phyloP scores from a whole-genome alignment of 441 rosid genomes.

The Bocquillonia castaneifolia region DNA sequence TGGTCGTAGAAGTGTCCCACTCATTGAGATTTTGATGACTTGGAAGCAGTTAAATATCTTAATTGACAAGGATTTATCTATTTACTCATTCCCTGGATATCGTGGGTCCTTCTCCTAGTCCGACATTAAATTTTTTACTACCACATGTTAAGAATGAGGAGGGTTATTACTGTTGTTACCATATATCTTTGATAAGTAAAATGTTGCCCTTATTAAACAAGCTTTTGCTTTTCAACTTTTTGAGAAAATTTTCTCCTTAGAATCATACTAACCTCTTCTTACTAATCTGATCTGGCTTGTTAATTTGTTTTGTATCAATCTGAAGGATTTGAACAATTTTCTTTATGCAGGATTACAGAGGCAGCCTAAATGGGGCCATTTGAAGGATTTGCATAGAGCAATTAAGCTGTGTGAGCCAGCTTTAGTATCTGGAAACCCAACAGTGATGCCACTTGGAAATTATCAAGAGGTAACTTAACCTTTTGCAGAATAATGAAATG shows the following conservation, averaged over 20 bases:
- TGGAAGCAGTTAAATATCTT: neutral
- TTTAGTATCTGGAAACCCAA: constrained; percentile 62
- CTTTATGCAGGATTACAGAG: constrained; percentile 58
- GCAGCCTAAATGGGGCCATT: constrained; percentile 97
- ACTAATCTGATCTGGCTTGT: neutral
- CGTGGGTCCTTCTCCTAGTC: constrained; percentile 16
- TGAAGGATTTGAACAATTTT: constrained; percentile 11
- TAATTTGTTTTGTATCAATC: constrained; percentile 10
- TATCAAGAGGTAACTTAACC: constrained; percentile 64
- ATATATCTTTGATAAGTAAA: neutral
- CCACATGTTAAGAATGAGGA: neutral
- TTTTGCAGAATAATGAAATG: neutral
- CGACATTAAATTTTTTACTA: neutral
- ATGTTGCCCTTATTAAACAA: neutral
- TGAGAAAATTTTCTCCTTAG: neutral
- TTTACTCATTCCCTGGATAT: constrained; percentile 3
- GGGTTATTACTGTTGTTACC: neutral
- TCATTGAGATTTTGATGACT: constrained; percentile 12
- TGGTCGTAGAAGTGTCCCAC: neutral
- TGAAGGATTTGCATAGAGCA: constrained; percentile 93
- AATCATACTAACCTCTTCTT: neutral
- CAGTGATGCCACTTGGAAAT: constrained; percentile 65
- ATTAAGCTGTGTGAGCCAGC: constrained; percentile 87
- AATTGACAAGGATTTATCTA: constrained; percentile 9
- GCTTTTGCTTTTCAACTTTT: neutral